Evolutionary conservation across 169 alveolate genomes (phyloP).

Genomic region (Eimeria acervulina): DNA sequence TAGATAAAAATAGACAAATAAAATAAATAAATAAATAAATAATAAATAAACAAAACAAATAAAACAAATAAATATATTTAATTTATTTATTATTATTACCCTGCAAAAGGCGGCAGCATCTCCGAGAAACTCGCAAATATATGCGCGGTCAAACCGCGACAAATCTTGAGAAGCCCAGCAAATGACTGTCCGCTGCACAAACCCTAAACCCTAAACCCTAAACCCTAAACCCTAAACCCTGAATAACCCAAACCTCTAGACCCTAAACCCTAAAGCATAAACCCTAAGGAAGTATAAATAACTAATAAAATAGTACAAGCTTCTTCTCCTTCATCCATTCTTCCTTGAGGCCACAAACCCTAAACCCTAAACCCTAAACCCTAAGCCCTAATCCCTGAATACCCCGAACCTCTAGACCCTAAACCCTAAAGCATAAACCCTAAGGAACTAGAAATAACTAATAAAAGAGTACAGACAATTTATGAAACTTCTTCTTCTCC

Average conservation of each 20-base stretch:
- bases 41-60: not conserved
- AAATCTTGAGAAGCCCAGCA: slow-evolving; percentile 79
- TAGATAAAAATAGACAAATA: too few species aligned
- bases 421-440: not conserved
- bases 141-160: not conserved
- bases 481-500: too few species aligned
- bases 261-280: slow-evolving; percentile 27
- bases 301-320: too few species aligned
- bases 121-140: not conserved
- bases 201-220: slow-evolving; percentile 11
- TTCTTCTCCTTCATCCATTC: too few species aligned
- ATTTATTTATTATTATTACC: not conserved
- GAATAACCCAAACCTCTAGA: not conserved
- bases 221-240: slow-evolving; percentile 24
- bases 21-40: too few species aligned
- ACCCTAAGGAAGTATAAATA: not conserved
- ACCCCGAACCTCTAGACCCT: too few species aligned
- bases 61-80: not conserved
- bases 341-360: not conserved
- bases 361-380: slow-evolving; percentile 2
- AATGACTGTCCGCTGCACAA: slow-evolving; percentile 48
- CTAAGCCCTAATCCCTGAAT: too few species aligned
- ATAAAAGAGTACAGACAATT: not conserved
- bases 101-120: not conserved
- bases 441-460: not conserved